These are phyloP conservation scores for Malus sylvestris DNA, from an alignment of 306 rosid genomes.

Conservation along the genomic window DNA sequence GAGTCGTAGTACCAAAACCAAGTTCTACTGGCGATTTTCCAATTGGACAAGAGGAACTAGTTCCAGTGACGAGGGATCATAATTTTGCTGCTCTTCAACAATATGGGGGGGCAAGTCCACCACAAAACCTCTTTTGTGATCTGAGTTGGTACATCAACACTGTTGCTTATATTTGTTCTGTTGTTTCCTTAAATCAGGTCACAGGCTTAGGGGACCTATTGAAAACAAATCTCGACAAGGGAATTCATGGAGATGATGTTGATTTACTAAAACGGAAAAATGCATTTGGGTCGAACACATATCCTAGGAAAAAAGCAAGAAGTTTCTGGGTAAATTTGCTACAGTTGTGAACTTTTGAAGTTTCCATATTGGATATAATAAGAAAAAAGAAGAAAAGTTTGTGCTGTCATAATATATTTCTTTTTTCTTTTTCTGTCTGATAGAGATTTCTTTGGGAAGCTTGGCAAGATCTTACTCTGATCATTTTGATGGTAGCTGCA, in stretches of 20 bases:
- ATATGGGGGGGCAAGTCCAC: constrained; percentile 72
- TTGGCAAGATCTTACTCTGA: constrained; percentile 95
- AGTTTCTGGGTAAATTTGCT: constrained; percentile 54
- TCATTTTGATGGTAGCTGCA: constrained; percentile 94
- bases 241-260: constrained; percentile 63
- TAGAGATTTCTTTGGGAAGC: constrained; percentile 99
- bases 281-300: constrained; percentile 75
- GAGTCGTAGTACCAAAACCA: constrained; percentile 17
- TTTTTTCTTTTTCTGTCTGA: constrained; percentile 8
- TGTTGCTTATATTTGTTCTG: constrained; percentile 7
- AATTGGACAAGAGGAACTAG: constrained; percentile 68
- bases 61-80: constrained; percentile 70
- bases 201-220: constrained; percentile 54
- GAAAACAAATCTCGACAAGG: constrained; percentile 71
- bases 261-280: constrained; percentile 61
- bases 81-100: constrained; percentile 40
- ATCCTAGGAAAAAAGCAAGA: constrained; percentile 80
- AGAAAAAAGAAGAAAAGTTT: neutral
- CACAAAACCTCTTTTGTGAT: neutral
- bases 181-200: constrained; percentile 45
- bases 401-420: neutral
- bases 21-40: constrained; percentile 49
- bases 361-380: neutral
- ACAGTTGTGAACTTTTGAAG: constrained; percentile 4
- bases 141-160: neutral